Base-by-base conservation (phyloP, 2,329 filamentous ascomycete genomes). In the Xylariaceae sp. region DNA sequence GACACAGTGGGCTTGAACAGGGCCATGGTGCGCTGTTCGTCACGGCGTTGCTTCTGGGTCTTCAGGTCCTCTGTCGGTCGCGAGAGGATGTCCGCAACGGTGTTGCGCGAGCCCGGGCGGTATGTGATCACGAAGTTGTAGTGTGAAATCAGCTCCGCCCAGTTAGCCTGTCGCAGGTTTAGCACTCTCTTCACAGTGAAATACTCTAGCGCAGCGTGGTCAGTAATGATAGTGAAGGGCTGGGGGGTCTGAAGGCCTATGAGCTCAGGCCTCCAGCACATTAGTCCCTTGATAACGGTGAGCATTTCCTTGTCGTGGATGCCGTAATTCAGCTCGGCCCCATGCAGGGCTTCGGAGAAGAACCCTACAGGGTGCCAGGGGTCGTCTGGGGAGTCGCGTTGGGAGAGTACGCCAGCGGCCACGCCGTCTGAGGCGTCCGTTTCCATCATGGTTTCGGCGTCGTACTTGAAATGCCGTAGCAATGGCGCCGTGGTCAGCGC, bases 281-380 rank as follows among this genome's bases (percentile, higher is more conserved):
- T 5, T 12, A 41, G 39, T 5, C 26, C 3, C 3, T 47, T 21
- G 18, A 51, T 19, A 1, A 51, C 40, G 2, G 49, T 32, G 5
- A 51, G 41, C 19, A 51, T 15, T 46, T 51, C 49, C n/a, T 45
- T 51, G 21, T 51, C 49, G 29, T 45, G 40, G 2, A 45, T 51
- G 30, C 19, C 8, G 32, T 51, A 51, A 22, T 51, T 51, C 1
- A 45, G 29, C 32, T 51, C 41, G 1, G 49, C 41, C 2, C 30
- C 41, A 6, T 37, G 16, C 4, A 51, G 7, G 2, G 41, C 46
- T 13, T 45, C 30, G 0, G 49, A 51, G 15, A 16, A 45, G 21
- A 29, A 51, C 10, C 41, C 26, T 3, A 43, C 16, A 3, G 47
- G 47, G 15, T 50, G 15, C 26, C 19, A 43, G 6, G 43, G 22